Evolutionary conservation across 345 rosid genomes (phyloP).

Genomic region (Dimocarpus longan): DNA sequence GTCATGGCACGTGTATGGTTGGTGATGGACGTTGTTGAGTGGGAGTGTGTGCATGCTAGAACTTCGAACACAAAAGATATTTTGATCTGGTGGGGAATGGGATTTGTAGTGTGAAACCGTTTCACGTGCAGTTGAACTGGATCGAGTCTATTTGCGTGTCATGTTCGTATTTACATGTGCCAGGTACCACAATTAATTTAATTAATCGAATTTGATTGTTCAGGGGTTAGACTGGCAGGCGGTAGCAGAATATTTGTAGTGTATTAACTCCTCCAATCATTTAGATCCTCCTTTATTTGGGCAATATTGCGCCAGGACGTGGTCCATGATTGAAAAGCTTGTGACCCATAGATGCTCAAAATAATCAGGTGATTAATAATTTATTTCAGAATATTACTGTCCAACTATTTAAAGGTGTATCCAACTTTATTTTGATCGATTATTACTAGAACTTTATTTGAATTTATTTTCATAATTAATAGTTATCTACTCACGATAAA

Average conservation of each 20-base stretch:
- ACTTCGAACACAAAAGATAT: not conserved
- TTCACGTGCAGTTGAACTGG: slow-evolving; percentile 2
- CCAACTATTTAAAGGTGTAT: too few species aligned
- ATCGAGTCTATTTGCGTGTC: not conserved
- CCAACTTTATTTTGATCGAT: too few species aligned
- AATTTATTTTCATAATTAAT: too few species aligned
- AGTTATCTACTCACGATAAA: too few species aligned
- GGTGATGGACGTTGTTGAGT: not conserved
- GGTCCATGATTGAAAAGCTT: not conserved
- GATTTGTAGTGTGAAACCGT: not conserved
- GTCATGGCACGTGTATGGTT: not conserved
- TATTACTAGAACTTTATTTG: too few species aligned
- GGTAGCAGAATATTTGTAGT: too few species aligned
- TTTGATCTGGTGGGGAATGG: not conserved
- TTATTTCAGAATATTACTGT: too few species aligned
- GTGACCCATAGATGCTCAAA: not conserved
- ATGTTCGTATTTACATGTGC: not conserved
- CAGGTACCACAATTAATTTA: not conserved
- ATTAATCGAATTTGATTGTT: too few species aligned
- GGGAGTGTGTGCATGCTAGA: not conserved
- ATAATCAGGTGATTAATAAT: too few species aligned
- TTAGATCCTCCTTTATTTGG: not conserved
- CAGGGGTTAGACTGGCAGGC: too few species aligned
- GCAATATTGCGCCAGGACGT: not conserved
- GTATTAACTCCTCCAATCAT: not conserved